Percentiles rank a stretch among this genome's conserved stretches.
Evolutionary conservation across 2,329 filamentous ascomycete species (phyloP).

Genomic region (Colletotrichum cuscutae): DNA sequence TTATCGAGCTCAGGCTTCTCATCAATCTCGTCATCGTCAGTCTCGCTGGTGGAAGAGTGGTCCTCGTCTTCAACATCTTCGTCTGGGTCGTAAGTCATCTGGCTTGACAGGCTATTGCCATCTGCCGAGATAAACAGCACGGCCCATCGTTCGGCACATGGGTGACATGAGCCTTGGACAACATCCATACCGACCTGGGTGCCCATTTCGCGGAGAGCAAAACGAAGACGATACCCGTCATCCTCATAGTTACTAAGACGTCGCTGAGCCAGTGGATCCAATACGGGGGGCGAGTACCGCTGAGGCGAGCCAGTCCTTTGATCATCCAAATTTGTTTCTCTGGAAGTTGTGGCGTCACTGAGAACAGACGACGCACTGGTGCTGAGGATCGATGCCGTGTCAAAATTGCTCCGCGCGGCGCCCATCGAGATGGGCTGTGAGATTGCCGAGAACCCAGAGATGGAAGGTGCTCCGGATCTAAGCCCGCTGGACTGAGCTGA

Average conservation of each 20-base stretch:
- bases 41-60: conserved; percentile 68
- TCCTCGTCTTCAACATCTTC: conserved; percentile 73
- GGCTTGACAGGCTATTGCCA: conserved; percentile 74
- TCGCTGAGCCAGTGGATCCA: conserved; percentile 55
- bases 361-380: conserved; percentile 78
- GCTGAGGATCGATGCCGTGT: conserved; percentile 77
- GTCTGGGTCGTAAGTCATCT: conserved; percentile 78
- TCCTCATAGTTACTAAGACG: conserved; percentile 67
- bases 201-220: conserved; percentile 77
- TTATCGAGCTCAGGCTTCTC: conserved; percentile 75
- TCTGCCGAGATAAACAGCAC: conserved; percentile 82
- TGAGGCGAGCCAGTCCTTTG: conserved; percentile 59
- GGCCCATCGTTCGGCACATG: conserved; percentile 85
- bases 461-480: conserved; percentile 74
- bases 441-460: conserved; percentile 73
- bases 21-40: conserved; percentile 70
- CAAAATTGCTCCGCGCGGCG: conserved; percentile 65
- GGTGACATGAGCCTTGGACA: conserved; percentile 76
- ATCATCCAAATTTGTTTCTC: conserved; percentile 71
- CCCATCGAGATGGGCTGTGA: conserved; percentile 76
- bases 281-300: conserved; percentile 64
- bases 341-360: conserved; percentile 75
- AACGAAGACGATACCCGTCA: conserved; percentile 72
- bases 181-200: conserved; percentile 72
- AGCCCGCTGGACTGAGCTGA: conserved; percentile 71